Conservation (phyloP, 768 basidiomycete genomes). For the Mycena crocata region DNA sequence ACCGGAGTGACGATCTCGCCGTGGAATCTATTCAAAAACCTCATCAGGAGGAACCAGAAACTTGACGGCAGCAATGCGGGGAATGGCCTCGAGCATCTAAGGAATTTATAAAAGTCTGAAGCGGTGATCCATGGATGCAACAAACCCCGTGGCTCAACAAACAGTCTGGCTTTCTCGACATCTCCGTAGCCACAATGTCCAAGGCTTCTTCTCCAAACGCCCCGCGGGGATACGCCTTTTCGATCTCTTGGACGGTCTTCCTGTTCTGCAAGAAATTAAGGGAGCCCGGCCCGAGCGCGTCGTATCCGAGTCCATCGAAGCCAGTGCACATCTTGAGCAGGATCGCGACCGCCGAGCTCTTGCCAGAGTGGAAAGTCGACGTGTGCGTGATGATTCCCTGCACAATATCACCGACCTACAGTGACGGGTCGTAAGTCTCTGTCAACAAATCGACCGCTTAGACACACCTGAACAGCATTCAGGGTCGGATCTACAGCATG, state of each 20-base stretch:
- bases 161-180: slow-evolving; percentile 19
- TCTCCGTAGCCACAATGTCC: slow-evolving; percentile 15
- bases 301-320: slow-evolving; percentile 19
- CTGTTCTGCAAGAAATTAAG: slow-evolving; percentile 9
- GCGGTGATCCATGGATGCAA: not conserved
- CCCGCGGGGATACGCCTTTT: slow-evolving; percentile 13
- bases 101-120: too few species aligned
- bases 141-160: slow-evolving; percentile 20
- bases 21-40: slow-evolving; percentile 15
- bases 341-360: slow-evolving; percentile 14
- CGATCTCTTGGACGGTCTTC: slow-evolving; percentile 24
- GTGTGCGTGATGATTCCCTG: slow-evolving; percentile 21
- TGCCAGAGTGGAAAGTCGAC: slow-evolving; percentile 20
- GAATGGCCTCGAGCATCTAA: slow-evolving; percentile 20
- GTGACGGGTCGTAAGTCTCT: not conserved
- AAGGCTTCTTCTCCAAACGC: slow-evolving; percentile 11
- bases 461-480: slow-evolving; percentile 11
- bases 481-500: slow-evolving; percentile 7
- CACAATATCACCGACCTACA: slow-evolving; percentile 21
- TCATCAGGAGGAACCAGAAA: slow-evolving; percentile 16
- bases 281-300: slow-evolving; percentile 12
- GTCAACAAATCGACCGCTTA: too few species aligned
- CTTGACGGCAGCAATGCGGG: slow-evolving; percentile 20
- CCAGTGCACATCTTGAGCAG: slow-evolving; percentile 18
- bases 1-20: too few species aligned